A percentile compares a stretch with the other conserved stretches of the same genome.
phyloP scores from a whole-genome alignment of 2,329 filamentous ascomycete species.

The Ceratocystis eucalypticola region DNA sequence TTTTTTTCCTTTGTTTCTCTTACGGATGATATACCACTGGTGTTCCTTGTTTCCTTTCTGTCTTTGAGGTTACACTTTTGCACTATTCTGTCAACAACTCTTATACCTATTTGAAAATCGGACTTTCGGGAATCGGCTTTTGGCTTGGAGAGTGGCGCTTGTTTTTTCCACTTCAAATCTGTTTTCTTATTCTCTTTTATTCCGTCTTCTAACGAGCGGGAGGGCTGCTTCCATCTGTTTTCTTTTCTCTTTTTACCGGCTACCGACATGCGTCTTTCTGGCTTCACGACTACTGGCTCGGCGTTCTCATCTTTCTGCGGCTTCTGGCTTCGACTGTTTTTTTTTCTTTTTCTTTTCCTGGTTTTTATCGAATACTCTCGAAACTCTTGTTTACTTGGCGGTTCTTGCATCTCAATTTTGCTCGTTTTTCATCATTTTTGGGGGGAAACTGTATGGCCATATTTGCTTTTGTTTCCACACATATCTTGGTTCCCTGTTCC shows the following conservation, averaged over 20 bases:
- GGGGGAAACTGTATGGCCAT: constrained; percentile 5
- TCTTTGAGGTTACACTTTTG: constrained; percentile 5
- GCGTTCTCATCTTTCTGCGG: constrained; percentile 14
- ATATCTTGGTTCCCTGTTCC: background rate
- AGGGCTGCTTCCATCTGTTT: background rate
- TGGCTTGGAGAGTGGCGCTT: constrained; percentile 13
- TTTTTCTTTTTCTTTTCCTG: background rate
- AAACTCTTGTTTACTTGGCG: constrained; percentile 1
- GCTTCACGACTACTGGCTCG: constrained; percentile 11
- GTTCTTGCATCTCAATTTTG: constrained; percentile 8
- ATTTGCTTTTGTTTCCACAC: constrained; percentile 2
- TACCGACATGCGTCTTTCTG: constrained; percentile 9
- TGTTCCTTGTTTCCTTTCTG: constrained; percentile 15
- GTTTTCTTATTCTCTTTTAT: constrained; percentile 4
- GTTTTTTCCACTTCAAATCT: constrained; percentile 7
- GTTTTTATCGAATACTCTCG: background rate
- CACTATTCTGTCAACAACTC: constrained; percentile 2
- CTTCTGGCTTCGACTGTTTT: background rate
- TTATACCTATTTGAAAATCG: constrained; percentile 12
- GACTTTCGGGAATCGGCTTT: constrained; percentile 11
- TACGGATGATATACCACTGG: constrained; percentile 11
- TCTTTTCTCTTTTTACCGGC: background rate
- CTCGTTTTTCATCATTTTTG: constrained; percentile 5
- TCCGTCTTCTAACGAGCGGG: constrained; percentile 5
- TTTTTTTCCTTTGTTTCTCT: constrained; percentile 11